Base-by-base conservation (phyloP, 345 rosid genomes). In the Lumnitzera littorea region DNA sequence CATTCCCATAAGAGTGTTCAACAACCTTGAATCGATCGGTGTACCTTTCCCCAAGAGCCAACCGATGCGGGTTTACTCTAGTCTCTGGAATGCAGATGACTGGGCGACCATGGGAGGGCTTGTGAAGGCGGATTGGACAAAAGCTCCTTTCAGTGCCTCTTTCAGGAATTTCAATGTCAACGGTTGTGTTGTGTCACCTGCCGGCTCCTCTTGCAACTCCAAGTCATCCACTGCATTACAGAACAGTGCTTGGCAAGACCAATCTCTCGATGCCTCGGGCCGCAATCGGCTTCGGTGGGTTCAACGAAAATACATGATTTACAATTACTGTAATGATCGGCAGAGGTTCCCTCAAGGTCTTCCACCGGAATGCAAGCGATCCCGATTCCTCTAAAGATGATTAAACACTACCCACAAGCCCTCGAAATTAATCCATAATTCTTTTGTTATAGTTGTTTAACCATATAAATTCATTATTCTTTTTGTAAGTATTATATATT, bases 81-180 rank as follows among this genome's bases (percentile, higher is more conserved):
- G 52, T 17, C 63, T 86, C 0, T 84, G 89, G 87, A 78, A 83
- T 61, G 92, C 85, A 3, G 94, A 84, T 62, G 77, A 83, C 16
- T 81, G 82, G 89, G 87, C 89, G 0, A 83, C 89, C 6, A 81
- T 78, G 51, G 89, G 89, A 0, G 87, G 86, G 2, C 59, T 23
- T 13, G 76, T 80, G 17, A 82, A 84, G 77, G 78, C 59, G 2
- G 84, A 80, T 29, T 82, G 88, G 88, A 50, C 66, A 12, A 67
- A 73, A 54, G 86, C 90, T 9, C 94, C 90, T 0, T 82, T 84
- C 72, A 67, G 65, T 1, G 84, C 94, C 51, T 76, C 80, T 12
- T 84, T 70, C 66, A 76, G 78, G 50, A 84, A 68, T 57, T 84
- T 87, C 65, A 77, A 51, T 10, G 75, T 66, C 4, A 13, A 67